phyloP scores from a whole-genome alignment of 106 monocot species.

The Dactylorhiza incarnata region DNA sequence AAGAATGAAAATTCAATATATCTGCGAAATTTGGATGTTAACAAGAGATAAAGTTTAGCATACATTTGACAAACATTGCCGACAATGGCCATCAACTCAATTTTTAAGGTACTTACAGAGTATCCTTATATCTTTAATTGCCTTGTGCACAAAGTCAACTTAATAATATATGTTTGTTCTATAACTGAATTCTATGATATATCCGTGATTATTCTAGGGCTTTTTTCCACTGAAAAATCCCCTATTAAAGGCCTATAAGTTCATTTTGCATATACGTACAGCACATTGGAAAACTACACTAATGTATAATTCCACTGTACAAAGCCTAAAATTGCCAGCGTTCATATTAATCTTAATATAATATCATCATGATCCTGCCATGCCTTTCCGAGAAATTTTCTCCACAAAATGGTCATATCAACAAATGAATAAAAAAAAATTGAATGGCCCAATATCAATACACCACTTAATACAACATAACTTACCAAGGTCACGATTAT shows the following conservation, averaged over 20 bases:
- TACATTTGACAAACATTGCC: too few species aligned
- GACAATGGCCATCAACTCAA: too few species aligned
- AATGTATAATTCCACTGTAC: background rate
- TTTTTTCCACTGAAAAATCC: background rate
- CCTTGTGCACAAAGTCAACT: too few species aligned
- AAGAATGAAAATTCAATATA: too few species aligned
- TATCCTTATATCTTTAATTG: too few species aligned
- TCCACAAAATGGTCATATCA: background rate
- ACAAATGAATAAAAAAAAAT: background rate
- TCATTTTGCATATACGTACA: background rate
- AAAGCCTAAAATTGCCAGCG: background rate
- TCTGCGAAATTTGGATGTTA: too few species aligned
- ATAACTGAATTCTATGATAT: too few species aligned
- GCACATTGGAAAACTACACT: background rate
- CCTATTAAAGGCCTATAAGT: too few species aligned
- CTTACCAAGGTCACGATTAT: conserved; percentile 94
- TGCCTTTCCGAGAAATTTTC: background rate
- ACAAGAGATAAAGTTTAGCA: too few species aligned
- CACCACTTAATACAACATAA: background rate
- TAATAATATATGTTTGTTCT: too few species aligned
- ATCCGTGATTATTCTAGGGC: background rate
- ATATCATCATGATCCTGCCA: background rate
- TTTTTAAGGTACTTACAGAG: too few species aligned
- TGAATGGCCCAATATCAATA: background rate
- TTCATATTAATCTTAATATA: background rate